Percentiles rank a stretch among this genome's conserved stretches.
phyloP scores from a whole-genome alignment of 495 filamentous ascomycete genomes.

The Penicillium arizonense region DNA sequence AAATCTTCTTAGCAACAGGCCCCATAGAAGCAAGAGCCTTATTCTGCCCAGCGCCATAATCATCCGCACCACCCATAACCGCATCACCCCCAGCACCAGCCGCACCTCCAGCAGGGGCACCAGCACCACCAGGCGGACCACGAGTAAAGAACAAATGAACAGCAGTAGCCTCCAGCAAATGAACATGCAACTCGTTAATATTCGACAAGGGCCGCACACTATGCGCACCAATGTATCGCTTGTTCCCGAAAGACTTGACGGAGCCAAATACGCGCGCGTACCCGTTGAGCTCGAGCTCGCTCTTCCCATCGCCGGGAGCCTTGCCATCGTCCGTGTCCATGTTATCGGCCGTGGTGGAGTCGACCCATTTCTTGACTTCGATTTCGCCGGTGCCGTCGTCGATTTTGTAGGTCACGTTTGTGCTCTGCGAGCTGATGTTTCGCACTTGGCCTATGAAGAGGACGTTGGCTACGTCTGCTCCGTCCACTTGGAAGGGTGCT shows the following conservation, averaged over 20 bases:
- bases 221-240: slow-evolving; percentile 76
- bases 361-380: slow-evolving; percentile 92
- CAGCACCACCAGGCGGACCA: slow-evolving; percentile 56
- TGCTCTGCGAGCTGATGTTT: slow-evolving; percentile 78
- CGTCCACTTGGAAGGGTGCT: slow-evolving; percentile 76
- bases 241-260: slow-evolving; percentile 74
- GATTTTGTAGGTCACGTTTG: slow-evolving; percentile 86
- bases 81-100: slow-evolving; percentile 33
- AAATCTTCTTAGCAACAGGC: slow-evolving; percentile 62
- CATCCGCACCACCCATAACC: slow-evolving; percentile 41
- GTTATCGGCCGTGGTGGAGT: slow-evolving; percentile 52
- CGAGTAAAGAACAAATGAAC: slow-evolving; percentile 83
- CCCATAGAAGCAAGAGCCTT: slow-evolving; percentile 49
- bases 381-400: slow-evolving; percentile 93
- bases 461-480: slow-evolving; percentile 57
- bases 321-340: slow-evolving; percentile 47
- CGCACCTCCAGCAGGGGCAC: slow-evolving; percentile 21
- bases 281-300: slow-evolving; percentile 59
- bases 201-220: slow-evolving; percentile 74
- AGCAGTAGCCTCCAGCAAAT: slow-evolving; percentile 83
- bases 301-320: slow-evolving; percentile 31
- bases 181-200: slow-evolving; percentile 88
- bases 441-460: slow-evolving; percentile 89
- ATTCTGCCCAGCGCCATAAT: slow-evolving; percentile 24
- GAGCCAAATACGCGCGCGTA: slow-evolving; percentile 84